Evolutionary conservation across 805 yeast genomes (phyloP), one percentile per base, ranked within the genome.

Genomic region (Yarrowia sp.): DNA sequence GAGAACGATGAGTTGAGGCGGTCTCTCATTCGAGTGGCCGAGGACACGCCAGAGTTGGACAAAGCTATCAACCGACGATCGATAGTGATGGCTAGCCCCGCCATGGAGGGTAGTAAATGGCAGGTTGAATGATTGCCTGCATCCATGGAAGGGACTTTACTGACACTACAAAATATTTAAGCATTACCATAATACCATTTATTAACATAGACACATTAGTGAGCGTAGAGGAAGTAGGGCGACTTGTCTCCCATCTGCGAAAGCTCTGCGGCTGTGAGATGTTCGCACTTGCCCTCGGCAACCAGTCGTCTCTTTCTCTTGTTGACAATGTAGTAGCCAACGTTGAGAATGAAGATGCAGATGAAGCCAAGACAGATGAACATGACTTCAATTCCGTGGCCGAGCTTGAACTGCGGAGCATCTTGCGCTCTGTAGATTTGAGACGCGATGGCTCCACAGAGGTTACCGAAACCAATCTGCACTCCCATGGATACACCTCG

Each of bases 401-500:
- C 88, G 35, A 81, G 80, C 31, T 67, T 74, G 68, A 78, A 84
- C 19, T 74, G 72, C 27, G 88, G 88, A 13, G 85, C 76, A 64
- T 84, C 86, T 31, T 71, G 67, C 31, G 79, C 68, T 62, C 84
- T 76, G 72, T 82, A 84, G 25, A 83, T 73, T 65, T 77, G 83
- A 2, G 85, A 69, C 22, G 86, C 73, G 63, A 83, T 77, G 65
- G 84, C 83, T 66, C 87, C 87, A 58, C 86, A 86, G 66, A 83
- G 80, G 70, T 84, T 84, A 63, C 87, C 88, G 67, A 84, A 81
- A 1, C 87, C 87, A 68, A 84, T 79, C 65, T 82, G 82, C 73
- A 80, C 75, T 3, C 82, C 83, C 39, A 83, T 77, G 13, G 81
- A 82, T 19, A 79, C 79, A 18, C 79, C 76, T 64, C 84, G 81